Base-by-base conservation (phyloP, 2,329 filamentous ascomycete species). In the Chaetoscypha palmicola region DNA sequence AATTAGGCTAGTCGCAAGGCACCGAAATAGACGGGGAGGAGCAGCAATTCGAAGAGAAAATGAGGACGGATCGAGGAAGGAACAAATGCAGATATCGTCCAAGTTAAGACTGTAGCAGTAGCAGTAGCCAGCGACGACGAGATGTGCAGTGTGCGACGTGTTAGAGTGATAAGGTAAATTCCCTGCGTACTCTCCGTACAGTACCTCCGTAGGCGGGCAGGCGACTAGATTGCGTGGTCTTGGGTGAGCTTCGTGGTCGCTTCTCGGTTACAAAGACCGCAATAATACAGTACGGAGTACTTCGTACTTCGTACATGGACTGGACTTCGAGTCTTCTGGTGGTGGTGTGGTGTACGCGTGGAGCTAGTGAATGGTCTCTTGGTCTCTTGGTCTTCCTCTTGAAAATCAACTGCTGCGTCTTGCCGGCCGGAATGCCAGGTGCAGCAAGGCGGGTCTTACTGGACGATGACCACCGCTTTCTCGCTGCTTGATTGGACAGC, bases 1-100 rank as follows among this genome's bases (percentile, higher is more conserved):
- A 12, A 43, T 46, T 41, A 46, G 47, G 38, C 40, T 41, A 39
- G 48, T 36, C 40, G 35, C 40, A 44, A 40, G 45, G 44, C 34
- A 32, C 41, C 33, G 41, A 46, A 50, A 45, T 43, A 47, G 41
- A 47, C 23, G 32, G 21, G 30, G 7, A 12, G 24, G 24, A 28
- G 24, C 7, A 28, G 7, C 7, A 28, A 12, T 28, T 28, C 24
- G 12, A 28, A 7, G 12, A 12, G 24, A 28, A 7, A 7, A 28
- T 28, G 12, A 28, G 12, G 24, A 28, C 12, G 7, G 12, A 12
- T 7, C 24, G 12, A 28, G 7, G 12, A 12, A 28, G 24, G n/a
- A n/a, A n/a, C n/a, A n/a, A n/a, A n/a, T n/a, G n/a, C n/a, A 28
- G 24, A 28, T 7, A 28, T 28, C 7, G 24, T 7, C 7, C 7